A percentile compares a stretch with the other conserved stretches of the same genome.
These are phyloP conservation scores for Globisporangium nagaii DNA, from an alignment of 352 stramenopile species.

Conservation along the genomic window DNA sequence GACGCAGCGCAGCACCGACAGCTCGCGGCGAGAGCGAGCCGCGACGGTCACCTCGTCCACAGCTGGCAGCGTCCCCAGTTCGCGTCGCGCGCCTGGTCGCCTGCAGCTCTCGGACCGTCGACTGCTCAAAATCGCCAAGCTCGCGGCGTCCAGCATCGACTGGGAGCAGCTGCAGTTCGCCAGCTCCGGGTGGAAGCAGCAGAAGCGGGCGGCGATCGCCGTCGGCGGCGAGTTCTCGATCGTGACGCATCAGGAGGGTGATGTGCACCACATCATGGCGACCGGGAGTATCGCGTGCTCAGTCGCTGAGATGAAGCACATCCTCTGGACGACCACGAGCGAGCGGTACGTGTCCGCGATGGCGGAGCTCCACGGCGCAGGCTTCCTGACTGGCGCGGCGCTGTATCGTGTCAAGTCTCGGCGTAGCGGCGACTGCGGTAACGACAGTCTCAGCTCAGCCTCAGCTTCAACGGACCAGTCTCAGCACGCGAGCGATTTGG, in stretches of 20 bases:
- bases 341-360: constrained; percentile 20
- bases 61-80: background rate
- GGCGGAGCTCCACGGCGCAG: constrained; percentile 21
- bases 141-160: constrained; percentile 3
- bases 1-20: background rate
- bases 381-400: constrained; percentile 21
- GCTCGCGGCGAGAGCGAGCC: background rate
- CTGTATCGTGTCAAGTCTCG: constrained; percentile 15
- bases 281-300: constrained; percentile 25
- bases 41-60: background rate
- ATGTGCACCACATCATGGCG: constrained; percentile 8
- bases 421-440: background rate
- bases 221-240: constrained; percentile 10
- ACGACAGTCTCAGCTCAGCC: background rate
- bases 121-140: background rate
- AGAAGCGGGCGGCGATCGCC: background rate
- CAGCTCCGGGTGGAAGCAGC: constrained; percentile 5
- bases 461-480: background rate
- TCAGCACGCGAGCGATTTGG: background rate
- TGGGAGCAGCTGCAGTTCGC: constrained; percentile 4
- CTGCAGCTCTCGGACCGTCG: constrained; percentile 1
- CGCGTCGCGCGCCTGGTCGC: background rate
- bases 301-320: constrained; percentile 21
- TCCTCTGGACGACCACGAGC: constrained; percentile 15
- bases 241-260: constrained; percentile 5